Evolutionary conservation across 2,329 filamentous ascomycete genomes (phyloP).

Genomic region (Trichophyton rubrum): DNA sequence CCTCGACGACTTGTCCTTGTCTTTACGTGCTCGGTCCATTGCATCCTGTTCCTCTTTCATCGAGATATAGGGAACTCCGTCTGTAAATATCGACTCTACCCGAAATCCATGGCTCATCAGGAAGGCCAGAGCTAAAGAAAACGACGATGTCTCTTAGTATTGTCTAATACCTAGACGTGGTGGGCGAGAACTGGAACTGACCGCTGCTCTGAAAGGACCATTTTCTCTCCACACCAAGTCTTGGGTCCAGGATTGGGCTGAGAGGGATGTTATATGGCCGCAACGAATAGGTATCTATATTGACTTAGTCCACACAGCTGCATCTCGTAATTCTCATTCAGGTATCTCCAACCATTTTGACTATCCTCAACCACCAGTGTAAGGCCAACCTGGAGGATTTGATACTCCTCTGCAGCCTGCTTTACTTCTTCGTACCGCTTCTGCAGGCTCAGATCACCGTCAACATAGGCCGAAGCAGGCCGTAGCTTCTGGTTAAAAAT

Average conservation of each 20-base stretch:
- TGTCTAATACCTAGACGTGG: conserved; percentile 4
- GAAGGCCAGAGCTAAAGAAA: conserved; percentile 45
- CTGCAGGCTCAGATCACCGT: conserved; percentile 42
- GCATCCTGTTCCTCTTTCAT: conserved; percentile 43
- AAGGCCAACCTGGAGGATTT: conserved; percentile 54
- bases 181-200: conserved; percentile 18
- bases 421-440: conserved; percentile 50
- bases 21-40: conserved; percentile 19
- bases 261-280: conserved; percentile 55
- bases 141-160: neutral
- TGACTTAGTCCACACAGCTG: neutral
- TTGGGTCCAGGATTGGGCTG: conserved; percentile 42
- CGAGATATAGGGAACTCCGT: conserved; percentile 52
- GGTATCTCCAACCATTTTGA: conserved; percentile 32
- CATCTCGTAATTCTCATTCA: neutral
- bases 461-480: conserved; percentile 19
- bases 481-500: conserved; percentile 37
- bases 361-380: conserved; percentile 50
- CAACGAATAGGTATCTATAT: conserved; percentile 41
- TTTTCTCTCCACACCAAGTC: conserved; percentile 47
- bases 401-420: conserved; percentile 48
- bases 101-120: conserved; percentile 47
- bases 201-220: conserved; percentile 46
- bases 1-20: conserved; percentile 5
- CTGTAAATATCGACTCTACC: conserved; percentile 43